Percentiles rank a stretch among this genome's conserved stretches.
phyloP scores from a whole-genome alignment of 1,284 basidiomycete genomes.

The Leccinum griseonigrum region DNA sequence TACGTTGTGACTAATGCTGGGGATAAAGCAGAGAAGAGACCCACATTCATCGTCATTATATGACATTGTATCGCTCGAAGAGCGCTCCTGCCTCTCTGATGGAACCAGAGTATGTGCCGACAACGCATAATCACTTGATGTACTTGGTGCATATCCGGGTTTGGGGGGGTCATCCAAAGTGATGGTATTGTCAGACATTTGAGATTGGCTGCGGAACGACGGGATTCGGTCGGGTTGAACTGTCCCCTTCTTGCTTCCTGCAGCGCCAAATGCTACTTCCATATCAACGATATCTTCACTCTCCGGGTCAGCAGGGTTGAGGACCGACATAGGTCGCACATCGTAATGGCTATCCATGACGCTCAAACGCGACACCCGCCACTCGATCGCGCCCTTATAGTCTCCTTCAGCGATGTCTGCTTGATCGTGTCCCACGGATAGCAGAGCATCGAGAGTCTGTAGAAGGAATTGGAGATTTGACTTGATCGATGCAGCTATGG shows the following conservation, averaged over 20 bases:
- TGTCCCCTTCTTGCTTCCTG: slow-evolving; percentile 27
- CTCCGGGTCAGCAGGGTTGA: slow-evolving; percentile 38
- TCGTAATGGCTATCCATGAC: slow-evolving; percentile 50
- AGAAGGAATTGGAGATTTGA: slow-evolving; percentile 54
- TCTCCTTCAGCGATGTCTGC: slow-evolving; percentile 63
- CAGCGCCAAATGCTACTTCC: slow-evolving; percentile 49
- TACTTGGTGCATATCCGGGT: slow-evolving; percentile 16
- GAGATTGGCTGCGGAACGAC: slow-evolving; percentile 33
- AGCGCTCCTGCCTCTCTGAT: slow-evolving; percentile 21
- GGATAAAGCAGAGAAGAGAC: slow-evolving; percentile 17
- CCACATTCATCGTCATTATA: slow-evolving; percentile 37
- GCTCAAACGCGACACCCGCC: slow-evolving; percentile 68
- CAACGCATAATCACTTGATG: slow-evolving; percentile 27
- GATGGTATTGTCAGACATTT: slow-evolving; percentile 36
- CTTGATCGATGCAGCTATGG: slow-evolving; percentile 47
- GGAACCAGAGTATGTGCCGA: slow-evolving; percentile 27
- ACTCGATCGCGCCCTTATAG: slow-evolving; percentile 69
- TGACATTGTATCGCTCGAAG: slow-evolving; percentile 25
- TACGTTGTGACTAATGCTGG: slow-evolving; percentile 8
- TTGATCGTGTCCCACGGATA: slow-evolving; percentile 67
- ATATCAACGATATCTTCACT: slow-evolving; percentile 64
- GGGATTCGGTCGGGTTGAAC: slow-evolving; percentile 24
- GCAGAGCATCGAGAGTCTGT: slow-evolving; percentile 58
- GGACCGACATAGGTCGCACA: slow-evolving; percentile 36
- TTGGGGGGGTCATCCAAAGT: slow-evolving; percentile 31